A percentile compares a stretch with the other conserved stretches of the same genome.
These are phyloP conservation scores for Leccinum truebloodii DNA, from an alignment of 768 basidiomycete species.

Conservation along the genomic window DNA sequence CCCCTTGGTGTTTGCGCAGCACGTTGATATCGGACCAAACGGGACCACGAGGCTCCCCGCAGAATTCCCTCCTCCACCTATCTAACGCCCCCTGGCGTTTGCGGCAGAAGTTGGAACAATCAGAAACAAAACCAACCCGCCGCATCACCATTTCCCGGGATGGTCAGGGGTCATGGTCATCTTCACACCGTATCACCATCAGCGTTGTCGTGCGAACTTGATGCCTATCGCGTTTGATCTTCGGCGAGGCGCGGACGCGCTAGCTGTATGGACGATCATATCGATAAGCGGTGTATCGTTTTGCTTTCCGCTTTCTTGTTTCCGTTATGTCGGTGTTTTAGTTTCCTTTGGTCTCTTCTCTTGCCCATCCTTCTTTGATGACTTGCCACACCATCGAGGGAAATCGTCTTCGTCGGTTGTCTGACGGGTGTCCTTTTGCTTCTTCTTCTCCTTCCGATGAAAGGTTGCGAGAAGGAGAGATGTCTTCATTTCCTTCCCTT, in stretches of 20 bases:
- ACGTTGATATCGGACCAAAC: conserved; percentile 6
- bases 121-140: neutral
- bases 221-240: conserved; percentile 27
- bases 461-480: neutral
- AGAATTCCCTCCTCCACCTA: neutral
- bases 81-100: neutral
- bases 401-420: neutral
- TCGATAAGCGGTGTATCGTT: conserved; percentile 19
- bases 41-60: conserved; percentile 20
- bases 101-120: neutral
- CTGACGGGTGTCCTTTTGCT: neutral
- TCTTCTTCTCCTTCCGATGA: conserved; percentile 5
- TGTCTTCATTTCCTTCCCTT: neutral
- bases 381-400: neutral
- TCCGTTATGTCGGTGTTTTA: neutral
- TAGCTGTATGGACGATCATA: neutral
- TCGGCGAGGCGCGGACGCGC: conserved; percentile 6
- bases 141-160: neutral
- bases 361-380: neutral
- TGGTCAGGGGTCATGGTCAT: neutral
- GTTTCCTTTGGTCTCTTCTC: neutral
- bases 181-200: neutral
- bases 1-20: conserved; percentile 4
- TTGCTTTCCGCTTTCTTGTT: neutral
- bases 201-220: conserved; percentile 10